Conservation (phyloP, 2,329 filamentous ascomycete species). For the Plenodomus lindquistii region DNA sequence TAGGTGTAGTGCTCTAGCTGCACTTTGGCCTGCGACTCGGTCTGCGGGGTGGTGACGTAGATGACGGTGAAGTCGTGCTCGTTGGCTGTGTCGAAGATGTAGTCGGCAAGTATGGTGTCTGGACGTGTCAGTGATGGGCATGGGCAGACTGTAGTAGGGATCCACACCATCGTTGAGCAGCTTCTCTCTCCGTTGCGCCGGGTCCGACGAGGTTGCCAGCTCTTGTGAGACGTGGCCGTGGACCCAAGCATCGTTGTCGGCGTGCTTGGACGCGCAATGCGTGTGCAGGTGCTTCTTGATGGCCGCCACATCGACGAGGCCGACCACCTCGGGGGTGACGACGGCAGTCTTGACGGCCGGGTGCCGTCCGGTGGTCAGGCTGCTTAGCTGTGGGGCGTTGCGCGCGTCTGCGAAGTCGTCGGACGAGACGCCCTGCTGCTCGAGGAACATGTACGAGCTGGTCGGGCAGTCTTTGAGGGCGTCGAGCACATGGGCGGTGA, state of each 20-base stretch:
- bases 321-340: constrained; percentile 58
- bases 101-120: constrained; percentile 29
- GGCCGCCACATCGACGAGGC: constrained; percentile 50
- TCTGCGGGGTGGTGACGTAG: constrained; percentile 67
- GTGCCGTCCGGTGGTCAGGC: constrained; percentile 53
- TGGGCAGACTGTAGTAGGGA: background rate
- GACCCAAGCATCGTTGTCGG: constrained; percentile 8
- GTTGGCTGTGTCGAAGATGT: constrained; percentile 46
- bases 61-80: constrained; percentile 70
- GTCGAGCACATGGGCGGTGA: constrained; percentile 49
- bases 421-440: constrained; percentile 73
- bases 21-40: constrained; percentile 28
- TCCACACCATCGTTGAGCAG: background rate
- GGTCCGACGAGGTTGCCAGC: constrained; percentile 13
- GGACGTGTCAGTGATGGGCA: constrained; percentile 7
- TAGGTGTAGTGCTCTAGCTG: constrained; percentile 60
- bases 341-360: constrained; percentile 59
- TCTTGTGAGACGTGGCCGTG: constrained; percentile 14
- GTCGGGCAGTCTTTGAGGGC: constrained; percentile 70
- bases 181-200: background rate
- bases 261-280: constrained; percentile 53
- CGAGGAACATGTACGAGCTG: constrained; percentile 74
- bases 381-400: constrained; percentile 58
- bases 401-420: constrained; percentile 64
- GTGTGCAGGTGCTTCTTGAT: constrained; percentile 50